Evolutionary conservation across 331 rosid species (phyloP).

Genomic region (Malus hybrid): DNA sequence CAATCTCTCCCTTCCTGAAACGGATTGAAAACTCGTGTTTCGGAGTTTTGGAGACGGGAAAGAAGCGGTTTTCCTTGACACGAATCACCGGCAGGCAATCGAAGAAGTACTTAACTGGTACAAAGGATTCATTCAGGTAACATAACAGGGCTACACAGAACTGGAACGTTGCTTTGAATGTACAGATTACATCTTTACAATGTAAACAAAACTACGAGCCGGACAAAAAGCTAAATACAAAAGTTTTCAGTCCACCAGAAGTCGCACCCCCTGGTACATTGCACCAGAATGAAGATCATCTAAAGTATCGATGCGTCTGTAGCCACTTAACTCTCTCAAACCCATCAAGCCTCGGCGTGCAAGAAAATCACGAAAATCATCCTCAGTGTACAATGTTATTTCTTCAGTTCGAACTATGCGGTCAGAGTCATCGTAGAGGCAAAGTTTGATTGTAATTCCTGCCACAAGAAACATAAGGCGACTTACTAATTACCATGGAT

Average conservation of each 20-base stretch:
- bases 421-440: conserved; percentile 21
- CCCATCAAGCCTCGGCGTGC: conserved; percentile 16
- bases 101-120: neutral
- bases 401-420: conserved; percentile 16
- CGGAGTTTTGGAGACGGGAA: neutral
- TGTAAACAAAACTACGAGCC: neutral
- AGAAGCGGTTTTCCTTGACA: neutral
- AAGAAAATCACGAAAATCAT: conserved; percentile 24
- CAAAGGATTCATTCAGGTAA: neutral
- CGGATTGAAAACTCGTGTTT: too few species aligned
- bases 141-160: neutral
- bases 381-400: conserved; percentile 24
- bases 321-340: conserved; percentile 18
- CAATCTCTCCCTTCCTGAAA: too few species aligned
- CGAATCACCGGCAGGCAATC: neutral
- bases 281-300: conserved; percentile 29
- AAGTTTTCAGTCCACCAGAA: conserved; percentile 15
- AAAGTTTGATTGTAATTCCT: conserved; percentile 23
- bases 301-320: conserved; percentile 14
- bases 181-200: neutral
- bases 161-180: neutral
- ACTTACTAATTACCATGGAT: neutral
- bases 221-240: neutral
- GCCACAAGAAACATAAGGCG: neutral
- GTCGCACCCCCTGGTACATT: conserved; percentile 25